A percentile compares a stretch with the other conserved stretches of the same genome.
phyloP scores from a whole-genome alignment of 2,329 filamentous ascomycete genomes.

The Delphinella strobiligena region DNA sequence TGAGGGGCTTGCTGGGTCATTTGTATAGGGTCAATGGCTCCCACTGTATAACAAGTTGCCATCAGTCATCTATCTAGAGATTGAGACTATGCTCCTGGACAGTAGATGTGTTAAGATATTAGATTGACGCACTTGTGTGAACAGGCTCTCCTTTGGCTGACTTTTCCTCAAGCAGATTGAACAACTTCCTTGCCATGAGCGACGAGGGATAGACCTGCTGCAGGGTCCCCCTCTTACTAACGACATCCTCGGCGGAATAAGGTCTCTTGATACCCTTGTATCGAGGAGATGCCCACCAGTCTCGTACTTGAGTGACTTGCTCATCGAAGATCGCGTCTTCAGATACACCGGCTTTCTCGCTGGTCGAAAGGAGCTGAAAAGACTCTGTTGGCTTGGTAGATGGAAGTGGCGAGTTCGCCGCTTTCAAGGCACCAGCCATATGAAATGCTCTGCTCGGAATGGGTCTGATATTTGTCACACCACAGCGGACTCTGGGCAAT shows the following conservation, averaged over 20 bases:
- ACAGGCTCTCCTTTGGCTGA: conserved; percentile 72
- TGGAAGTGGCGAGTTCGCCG: conserved; percentile 51
- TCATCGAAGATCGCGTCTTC: conserved; percentile 79
- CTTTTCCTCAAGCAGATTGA: conserved; percentile 72
- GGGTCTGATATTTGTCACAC: conserved; percentile 12
- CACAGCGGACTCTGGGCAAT: conserved; percentile 9
- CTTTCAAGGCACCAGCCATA: conserved; percentile 39
- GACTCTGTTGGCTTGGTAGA: conserved; percentile 55
- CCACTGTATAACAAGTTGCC: conserved; percentile 49
- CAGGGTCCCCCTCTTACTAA: conserved; percentile 81
- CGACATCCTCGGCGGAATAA: conserved; percentile 81
- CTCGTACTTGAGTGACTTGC: conserved; percentile 72
- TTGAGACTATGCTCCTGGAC: neutral
- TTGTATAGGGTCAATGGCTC: conserved; percentile 95
- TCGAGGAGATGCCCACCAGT: conserved; percentile 80
- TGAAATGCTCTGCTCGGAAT: conserved; percentile 14
- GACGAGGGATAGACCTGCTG: conserved; percentile 85
- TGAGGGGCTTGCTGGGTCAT: conserved; percentile 97
- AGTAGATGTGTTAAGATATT: too few relatives aligned
- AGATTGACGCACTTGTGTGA: conserved; percentile 78
- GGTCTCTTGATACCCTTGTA: conserved; percentile 84
- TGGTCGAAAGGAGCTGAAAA: conserved; percentile 73
- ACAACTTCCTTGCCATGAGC: conserved; percentile 88
- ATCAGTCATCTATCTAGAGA: conserved; percentile 10
- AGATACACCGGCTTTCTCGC: conserved; percentile 62